phyloP scores from a whole-genome alignment of 306 rosid genomes.

The Medicago ruthenica region DNA sequence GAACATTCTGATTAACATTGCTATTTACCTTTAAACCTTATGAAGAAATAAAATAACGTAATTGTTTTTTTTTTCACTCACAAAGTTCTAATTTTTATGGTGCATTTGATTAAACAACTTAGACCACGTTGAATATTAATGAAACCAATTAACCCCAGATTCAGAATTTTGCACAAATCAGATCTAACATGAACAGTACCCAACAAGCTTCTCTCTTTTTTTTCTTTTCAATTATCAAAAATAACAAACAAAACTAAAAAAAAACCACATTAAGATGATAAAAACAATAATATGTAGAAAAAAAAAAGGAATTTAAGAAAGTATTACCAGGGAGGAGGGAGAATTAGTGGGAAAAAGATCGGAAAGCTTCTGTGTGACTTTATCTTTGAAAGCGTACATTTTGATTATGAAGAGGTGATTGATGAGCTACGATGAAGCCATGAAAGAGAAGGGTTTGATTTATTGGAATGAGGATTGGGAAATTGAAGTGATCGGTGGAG shows the following conservation, averaged over 20 bases:
- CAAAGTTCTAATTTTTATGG: neutral
- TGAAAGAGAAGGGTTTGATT: neutral
- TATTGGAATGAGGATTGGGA: neutral
- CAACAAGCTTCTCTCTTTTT: slow-evolving; percentile 39
- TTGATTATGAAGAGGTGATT: slow-evolving; percentile 39
- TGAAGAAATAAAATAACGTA: slow-evolving; percentile 5
- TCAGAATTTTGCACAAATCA: slow-evolving; percentile 33
- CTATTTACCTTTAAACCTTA: neutral
- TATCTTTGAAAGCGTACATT: slow-evolving; percentile 76
- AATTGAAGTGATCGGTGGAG: neutral
- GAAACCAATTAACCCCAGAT: slow-evolving; percentile 38
- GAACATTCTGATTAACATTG: slow-evolving; percentile 8
- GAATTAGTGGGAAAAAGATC: slow-evolving; percentile 66
- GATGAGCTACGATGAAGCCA: slow-evolving; percentile 36
- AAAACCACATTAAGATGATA: slow-evolving; percentile 11
- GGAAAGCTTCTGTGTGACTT: slow-evolving; percentile 65
- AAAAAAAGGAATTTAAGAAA: neutral
- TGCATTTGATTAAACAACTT: slow-evolving; percentile 31
- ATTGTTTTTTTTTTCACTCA: neutral
- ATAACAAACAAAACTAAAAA: neutral
- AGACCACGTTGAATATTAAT: slow-evolving; percentile 15
- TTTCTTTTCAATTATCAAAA: neutral
- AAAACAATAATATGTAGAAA: neutral
- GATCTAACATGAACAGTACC: slow-evolving; percentile 56
- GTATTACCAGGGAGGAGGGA: slow-evolving; percentile 51